Conservation (phyloP, 1,139 yeast genomes). For the Hansenula sp. region DNA sequence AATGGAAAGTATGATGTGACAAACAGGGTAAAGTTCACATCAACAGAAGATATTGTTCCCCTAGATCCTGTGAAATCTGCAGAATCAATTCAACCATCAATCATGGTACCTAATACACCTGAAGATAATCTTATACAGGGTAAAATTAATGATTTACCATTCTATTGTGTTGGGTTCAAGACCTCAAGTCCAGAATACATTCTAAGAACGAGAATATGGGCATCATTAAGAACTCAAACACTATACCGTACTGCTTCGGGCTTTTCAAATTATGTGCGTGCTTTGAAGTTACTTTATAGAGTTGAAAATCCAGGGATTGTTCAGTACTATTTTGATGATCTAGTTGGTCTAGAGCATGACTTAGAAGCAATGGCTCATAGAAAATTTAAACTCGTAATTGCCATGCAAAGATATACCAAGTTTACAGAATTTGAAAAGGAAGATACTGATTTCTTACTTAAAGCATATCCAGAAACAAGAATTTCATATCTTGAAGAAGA, state of each 20-base stretch:
- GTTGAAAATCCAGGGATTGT: conserved; percentile 55
- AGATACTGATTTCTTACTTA: conserved; percentile 51
- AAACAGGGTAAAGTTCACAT: too few species aligned
- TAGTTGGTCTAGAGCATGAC: conserved; percentile 35
- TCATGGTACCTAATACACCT: conserved; percentile 6
- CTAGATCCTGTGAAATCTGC: too few species aligned
- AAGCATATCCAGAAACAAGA: conserved; percentile 57
- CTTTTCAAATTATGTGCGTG: conserved; percentile 64
- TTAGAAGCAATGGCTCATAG: conserved; percentile 51
- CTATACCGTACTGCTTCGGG: conserved; percentile 76
- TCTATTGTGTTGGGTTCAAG: conserved; percentile 67
- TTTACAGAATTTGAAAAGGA: conserved; percentile 49
- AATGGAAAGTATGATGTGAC: conserved; percentile 16
- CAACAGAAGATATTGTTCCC: too few species aligned
- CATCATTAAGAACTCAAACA: conserved; percentile 75
- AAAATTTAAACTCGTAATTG: conserved; percentile 63
- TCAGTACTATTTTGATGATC: conserved; percentile 31
- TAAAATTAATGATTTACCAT: conserved; percentile 57
- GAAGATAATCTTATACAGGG: conserved; percentile 32
- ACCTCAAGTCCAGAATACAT: conserved; percentile 56
- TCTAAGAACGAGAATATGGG: conserved; percentile 75
- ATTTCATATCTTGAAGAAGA: conserved; percentile 58
- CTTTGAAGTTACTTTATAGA: conserved; percentile 59
- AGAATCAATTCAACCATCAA: background rate
- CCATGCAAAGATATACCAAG: conserved; percentile 61